Percentiles rank a stretch among this genome's conserved stretches.
phyloP scores from a whole-genome alignment of 768 basidiomycete species.

The Boletus vinaceobasis region DNA sequence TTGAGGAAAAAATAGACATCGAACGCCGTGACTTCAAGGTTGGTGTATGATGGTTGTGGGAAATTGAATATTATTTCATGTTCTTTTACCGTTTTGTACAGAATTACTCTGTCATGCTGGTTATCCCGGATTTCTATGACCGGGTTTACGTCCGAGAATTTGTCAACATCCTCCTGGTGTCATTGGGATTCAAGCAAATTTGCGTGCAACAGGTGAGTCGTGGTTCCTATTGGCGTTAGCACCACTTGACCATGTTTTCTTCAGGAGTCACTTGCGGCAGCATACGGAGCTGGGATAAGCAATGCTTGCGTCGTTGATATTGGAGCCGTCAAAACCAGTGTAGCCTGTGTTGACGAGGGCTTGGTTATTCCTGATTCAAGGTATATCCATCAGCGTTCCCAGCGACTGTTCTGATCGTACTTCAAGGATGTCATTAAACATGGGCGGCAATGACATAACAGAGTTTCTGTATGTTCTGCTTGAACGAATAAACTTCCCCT shows the following conservation, averaged over 20 bases:
- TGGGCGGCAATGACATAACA: slow-evolving; percentile 95
- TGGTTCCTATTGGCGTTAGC: background rate
- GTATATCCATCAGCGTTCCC: slow-evolving; percentile 38
- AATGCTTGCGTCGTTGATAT: slow-evolving; percentile 96
- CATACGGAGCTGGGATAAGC: slow-evolving; percentile 92
- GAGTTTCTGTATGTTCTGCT: slow-evolving; percentile 81
- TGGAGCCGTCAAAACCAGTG: slow-evolving; percentile 77
- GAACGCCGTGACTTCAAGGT: slow-evolving; percentile 58
- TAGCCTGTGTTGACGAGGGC: slow-evolving; percentile 95
- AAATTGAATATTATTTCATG: background rate
- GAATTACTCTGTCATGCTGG: slow-evolving; percentile 84
- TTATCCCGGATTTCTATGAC: slow-evolving; percentile 92
- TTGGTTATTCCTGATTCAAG: slow-evolving; percentile 83
- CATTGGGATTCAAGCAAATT: slow-evolving; percentile 90
- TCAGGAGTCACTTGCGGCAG: slow-evolving; percentile 89
- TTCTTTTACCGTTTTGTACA: slow-evolving; percentile 28
- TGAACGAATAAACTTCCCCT: slow-evolving; percentile 81
- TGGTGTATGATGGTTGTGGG: slow-evolving; percentile 11
- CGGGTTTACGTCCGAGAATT: slow-evolving; percentile 78
- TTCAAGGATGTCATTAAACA: slow-evolving; percentile 70
- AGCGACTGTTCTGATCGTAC: slow-evolving; percentile 2
- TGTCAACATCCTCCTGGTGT: slow-evolving; percentile 64
- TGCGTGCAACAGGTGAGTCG: slow-evolving; percentile 78
- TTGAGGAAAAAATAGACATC: slow-evolving; percentile 63
- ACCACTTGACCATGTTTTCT: background rate